These are phyloP conservation scores for Talaromyces sp. DNA, from an alignment of 2,329 filamentous ascomycete genomes.

Conservation along the genomic window DNA sequence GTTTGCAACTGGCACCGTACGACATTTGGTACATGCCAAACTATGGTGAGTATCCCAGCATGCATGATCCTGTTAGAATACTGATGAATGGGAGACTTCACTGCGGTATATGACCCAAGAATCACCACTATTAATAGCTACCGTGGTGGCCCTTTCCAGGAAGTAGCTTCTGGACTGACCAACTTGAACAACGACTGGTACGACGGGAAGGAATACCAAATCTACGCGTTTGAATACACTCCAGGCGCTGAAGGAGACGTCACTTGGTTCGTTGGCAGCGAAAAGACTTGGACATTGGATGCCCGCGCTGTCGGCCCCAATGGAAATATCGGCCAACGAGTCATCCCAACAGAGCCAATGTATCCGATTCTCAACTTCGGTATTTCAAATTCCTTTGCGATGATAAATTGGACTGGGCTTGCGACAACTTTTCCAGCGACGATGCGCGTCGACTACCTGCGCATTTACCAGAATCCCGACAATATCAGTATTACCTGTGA, in stretches of 20 bases:
- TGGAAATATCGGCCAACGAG: conserved; percentile 62
- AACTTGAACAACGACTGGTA: conserved; percentile 64
- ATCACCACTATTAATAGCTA: conserved; percentile 57
- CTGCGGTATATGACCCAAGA: conserved; percentile 58
- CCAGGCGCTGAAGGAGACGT: conserved; percentile 57
- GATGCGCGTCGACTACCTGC: conserved; percentile 65
- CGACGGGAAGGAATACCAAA: conserved; percentile 58
- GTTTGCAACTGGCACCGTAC: conserved; percentile 63
- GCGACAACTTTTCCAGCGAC: conserved; percentile 54
- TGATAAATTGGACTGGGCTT: conserved; percentile 55
- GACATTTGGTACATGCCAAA: conserved; percentile 65
- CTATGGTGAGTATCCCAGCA: conserved; percentile 33
- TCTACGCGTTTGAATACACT: conserved; percentile 59
- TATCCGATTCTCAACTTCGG: conserved; percentile 64
- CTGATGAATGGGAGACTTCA: conserved; percentile 43
- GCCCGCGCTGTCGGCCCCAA: conserved; percentile 58
- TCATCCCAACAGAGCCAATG: conserved; percentile 64
- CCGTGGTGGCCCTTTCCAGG: conserved; percentile 57
- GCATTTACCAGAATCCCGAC: conserved; percentile 62
- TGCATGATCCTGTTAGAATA: not conserved
- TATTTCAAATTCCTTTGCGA: conserved; percentile 62
- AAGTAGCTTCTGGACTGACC: conserved; percentile 57
- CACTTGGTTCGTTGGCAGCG: conserved; percentile 63
- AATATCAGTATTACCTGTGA: conserved; percentile 60
- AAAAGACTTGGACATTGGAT: conserved; percentile 60